Base-by-base conservation (phyloP, 1,284 basidiomycete genomes). In the Cutaneotrichosporon sp. region DNA sequence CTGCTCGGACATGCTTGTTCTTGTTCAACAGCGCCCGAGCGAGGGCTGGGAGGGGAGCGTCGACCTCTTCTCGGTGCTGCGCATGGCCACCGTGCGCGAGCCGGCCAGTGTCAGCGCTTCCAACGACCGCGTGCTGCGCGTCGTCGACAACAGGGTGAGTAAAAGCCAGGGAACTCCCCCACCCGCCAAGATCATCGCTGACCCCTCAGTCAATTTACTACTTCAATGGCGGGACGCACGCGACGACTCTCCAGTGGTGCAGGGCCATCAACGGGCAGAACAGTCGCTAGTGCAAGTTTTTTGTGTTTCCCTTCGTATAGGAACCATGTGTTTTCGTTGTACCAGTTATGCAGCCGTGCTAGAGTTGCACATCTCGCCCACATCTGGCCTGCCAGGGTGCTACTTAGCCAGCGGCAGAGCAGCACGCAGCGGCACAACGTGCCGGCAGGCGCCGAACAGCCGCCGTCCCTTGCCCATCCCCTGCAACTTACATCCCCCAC, bases 51-150 rank as follows among this genome's bases (percentile, higher is more conserved):
- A 83, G 53, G 87, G 86, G 14, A 79, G 75, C 22, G 91, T 97
- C 36, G 92, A 97, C 74, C 83, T 97, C 22, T 97, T 92, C 89
- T 92, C 91, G 45, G 94, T 97, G 46, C 81, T 97, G 63, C 84
- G 94, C 53, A 92, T 97, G 90, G 91, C 91, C 77, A 94, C 90
- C 0, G 79, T 91, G 61, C 87, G 88, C 33, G 91, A 91, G 74
- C 92, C 90, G 7, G 92, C 91, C n/a, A 92, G 89, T 69, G 90
- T 95, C 59, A 89, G 92, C 31, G 87, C 91, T 73, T 89, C 89
- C 54, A 92, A 89, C 75, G 62, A 64, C 45, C 62, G 63, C 25
- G 86, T 91, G 69, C 73, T 86, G 72, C 66, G 74, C 16, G 68
- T 79, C n/a, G 79, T 80, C 7, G 77, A 78, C 61, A 77, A 75